These are phyloP conservation scores for Dendryphion nanum DNA, from an alignment of 2,329 filamentous ascomycete species.

Conservation along the genomic window DNA sequence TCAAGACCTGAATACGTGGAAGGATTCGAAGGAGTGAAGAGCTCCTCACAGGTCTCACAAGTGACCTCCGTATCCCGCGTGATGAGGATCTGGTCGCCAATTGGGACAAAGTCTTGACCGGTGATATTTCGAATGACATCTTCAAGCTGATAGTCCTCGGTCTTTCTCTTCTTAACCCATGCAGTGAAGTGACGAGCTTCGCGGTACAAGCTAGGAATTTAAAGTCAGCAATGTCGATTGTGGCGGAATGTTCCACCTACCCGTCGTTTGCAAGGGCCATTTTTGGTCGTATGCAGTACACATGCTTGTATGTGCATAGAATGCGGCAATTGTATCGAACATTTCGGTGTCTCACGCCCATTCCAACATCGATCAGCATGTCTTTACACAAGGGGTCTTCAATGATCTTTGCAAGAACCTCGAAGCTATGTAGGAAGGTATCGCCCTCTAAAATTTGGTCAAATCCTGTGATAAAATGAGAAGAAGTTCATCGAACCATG, in stretches of 20 bases:
- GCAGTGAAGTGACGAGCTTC: slow-evolving; percentile 41
- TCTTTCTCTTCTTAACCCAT: slow-evolving; percentile 47
- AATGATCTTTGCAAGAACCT: slow-evolving; percentile 62
- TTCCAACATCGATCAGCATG: slow-evolving; percentile 54
- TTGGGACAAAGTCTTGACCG: slow-evolving; percentile 57
- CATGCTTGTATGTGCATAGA: neutral
- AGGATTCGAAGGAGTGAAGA: slow-evolving; percentile 43
- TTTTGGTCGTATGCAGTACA: slow-evolving; percentile 25
- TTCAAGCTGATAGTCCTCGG: slow-evolving; percentile 66
- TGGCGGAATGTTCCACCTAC: slow-evolving; percentile 17
- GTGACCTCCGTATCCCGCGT: slow-evolving; percentile 63
- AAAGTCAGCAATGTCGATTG: neutral
- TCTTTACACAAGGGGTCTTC: slow-evolving; percentile 58
- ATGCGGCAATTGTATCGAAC: slow-evolving; percentile 52
- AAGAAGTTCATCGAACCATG: slow-evolving; percentile 20
- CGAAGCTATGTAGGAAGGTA: slow-evolving; percentile 44
- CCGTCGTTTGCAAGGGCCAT: slow-evolving; percentile 64
- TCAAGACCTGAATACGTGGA: slow-evolving; percentile 62
- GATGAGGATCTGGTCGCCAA: slow-evolving; percentile 67
- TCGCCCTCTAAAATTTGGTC: neutral
- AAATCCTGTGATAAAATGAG: neutral
- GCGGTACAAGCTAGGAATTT: slow-evolving; percentile 17
- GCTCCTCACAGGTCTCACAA: slow-evolving; percentile 62
- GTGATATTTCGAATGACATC: slow-evolving; percentile 57
- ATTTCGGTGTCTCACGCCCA: slow-evolving; percentile 61